Evolutionary conservation across 148 eudicot species (phyloP), one percentile per base, ranked within the genome.

Genomic region (Chenopodium formosanum): DNA sequence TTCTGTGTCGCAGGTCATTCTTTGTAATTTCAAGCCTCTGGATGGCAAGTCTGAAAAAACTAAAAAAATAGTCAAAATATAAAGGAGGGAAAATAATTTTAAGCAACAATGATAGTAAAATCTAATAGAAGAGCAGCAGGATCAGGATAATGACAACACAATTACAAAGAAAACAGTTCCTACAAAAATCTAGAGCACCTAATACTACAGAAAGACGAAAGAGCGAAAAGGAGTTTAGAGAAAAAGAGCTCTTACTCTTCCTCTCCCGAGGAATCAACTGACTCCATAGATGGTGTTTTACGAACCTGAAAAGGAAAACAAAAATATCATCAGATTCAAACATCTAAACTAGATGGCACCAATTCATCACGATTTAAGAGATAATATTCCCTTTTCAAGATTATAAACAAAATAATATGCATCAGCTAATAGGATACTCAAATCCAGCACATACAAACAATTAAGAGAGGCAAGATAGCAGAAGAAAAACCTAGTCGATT

Each of bases 201-300:
- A 70, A 69, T 76, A 48, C 37, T 73, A 73, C 76, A 46, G 10
- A 47, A 12, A 11, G 23, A 9, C 5, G 19, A 13, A 16, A 34
- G n/a, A 17, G 22, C 34, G 27, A 58, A 12, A 29, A 46, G 60
- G 40, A 50, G 17, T 40, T 40, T 40, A 40, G 44, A 40, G 0
- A 40, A 32, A 58, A 31, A 75, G 73, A 80, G 71, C 74, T 85
- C 99, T 91, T 92, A 96, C 99, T 96, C 99, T 96, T 96, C 99
- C 86, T 96, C 99, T 84, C 98, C 99, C 77, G 99, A 96, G 79
- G 91, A 96, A 91, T 91, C 98, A 83, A 96, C 81, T 31, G 99
- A 96, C 86, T 94, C 99, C 89, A 91, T 88, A 11, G 97, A 94
- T 9, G 92, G 92, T 9, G 94, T 91, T 85, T 90, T 96, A 74